Evolutionary conservation across 2,329 filamentous ascomycete species (phyloP).

Genomic region (Colletotrichum trifolii): DNA sequence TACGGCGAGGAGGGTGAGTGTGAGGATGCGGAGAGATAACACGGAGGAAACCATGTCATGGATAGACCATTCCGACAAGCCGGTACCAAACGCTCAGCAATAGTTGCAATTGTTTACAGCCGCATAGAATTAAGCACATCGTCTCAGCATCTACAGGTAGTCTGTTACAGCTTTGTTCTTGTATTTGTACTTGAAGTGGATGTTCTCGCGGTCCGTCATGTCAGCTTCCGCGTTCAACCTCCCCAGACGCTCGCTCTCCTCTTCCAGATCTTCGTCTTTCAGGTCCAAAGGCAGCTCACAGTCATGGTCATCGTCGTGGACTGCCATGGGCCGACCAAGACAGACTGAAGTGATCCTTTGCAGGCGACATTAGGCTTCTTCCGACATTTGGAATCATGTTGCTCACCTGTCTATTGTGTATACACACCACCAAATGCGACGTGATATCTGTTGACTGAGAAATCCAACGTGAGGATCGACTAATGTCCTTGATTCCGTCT

Average conservation of each 20-base stretch:
- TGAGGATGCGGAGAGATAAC: neutral
- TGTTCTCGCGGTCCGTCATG: slow-evolving; percentile 42
- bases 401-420: slow-evolving; percentile 43
- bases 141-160: too few relatives aligned
- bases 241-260: slow-evolving; percentile 42
- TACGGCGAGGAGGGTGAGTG: slow-evolving; percentile 1
- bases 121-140: too few relatives aligned
- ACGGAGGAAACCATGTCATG: neutral
- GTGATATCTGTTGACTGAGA: slow-evolving; percentile 39
- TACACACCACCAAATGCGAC: slow-evolving; percentile 45
- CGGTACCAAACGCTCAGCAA: neutral
- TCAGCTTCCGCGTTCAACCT: slow-evolving; percentile 42
- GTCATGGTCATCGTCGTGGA: slow-evolving; percentile 45
- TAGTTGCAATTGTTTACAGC: neutral
- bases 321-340: slow-evolving; percentile 42
- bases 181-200: slow-evolving; percentile 40
- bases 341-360: slow-evolving; percentile 43
- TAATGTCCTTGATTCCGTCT: too few relatives aligned
- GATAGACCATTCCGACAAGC: neutral
- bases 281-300: slow-evolving; percentile 43
- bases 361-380: neutral
- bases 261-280: slow-evolving; percentile 42
- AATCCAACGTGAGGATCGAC: slow-evolving; percentile 1
- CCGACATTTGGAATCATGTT: neutral
- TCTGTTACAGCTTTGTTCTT: neutral